Percentiles rank a stretch among this genome's conserved stretches.
Evolutionary conservation across 2,329 filamentous ascomycete genomes (phyloP).

Genomic region (Aspergillus brasiliensis): DNA sequence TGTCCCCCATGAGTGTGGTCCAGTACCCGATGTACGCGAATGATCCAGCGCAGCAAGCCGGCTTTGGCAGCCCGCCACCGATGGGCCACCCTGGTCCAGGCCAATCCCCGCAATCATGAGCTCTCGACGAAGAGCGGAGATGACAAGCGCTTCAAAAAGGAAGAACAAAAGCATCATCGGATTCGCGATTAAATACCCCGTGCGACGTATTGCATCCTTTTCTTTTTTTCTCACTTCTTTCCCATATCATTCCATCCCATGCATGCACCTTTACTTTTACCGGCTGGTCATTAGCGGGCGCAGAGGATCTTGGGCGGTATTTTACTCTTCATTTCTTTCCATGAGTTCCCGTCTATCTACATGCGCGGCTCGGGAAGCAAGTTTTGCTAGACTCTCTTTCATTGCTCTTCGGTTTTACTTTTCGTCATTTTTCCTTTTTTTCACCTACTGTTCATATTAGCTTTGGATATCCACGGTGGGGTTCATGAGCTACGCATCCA

Average conservation of each 20-base stretch:
- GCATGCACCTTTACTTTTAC: constrained; percentile 31
- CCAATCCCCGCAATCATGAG: constrained; percentile 28
- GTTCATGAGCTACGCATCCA: constrained; percentile 19
- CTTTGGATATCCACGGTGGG: constrained; percentile 19
- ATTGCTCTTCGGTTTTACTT: neutral
- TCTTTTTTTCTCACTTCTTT: constrained; percentile 13
- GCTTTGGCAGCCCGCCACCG: constrained; percentile 27
- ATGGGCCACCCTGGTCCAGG: constrained; percentile 37
- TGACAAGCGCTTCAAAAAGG: neutral
- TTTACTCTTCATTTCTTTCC: constrained; percentile 19
- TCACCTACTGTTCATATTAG: constrained; percentile 8
- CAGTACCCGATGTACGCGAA: constrained; percentile 37
- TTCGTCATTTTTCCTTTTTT: neutral
- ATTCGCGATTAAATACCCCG: constrained; percentile 17
- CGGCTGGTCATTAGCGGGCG: constrained; percentile 43
- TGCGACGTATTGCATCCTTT: constrained; percentile 17
- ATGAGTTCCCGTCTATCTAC: constrained; percentile 9
- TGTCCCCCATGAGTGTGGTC: constrained; percentile 34
- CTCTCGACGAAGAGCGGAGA: neutral
- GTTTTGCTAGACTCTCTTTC: constrained; percentile 4
- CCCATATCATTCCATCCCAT: constrained; percentile 17
- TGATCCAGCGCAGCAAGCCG: constrained; percentile 30
- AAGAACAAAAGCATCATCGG: neutral
- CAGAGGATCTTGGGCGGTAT: constrained; percentile 39
- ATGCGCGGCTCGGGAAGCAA: neutral